A percentile compares a stretch with the other conserved stretches of the same genome.
Conservation (phyloP, 441 rosid species). For the Pelargonium myrrhifolium region DNA sequence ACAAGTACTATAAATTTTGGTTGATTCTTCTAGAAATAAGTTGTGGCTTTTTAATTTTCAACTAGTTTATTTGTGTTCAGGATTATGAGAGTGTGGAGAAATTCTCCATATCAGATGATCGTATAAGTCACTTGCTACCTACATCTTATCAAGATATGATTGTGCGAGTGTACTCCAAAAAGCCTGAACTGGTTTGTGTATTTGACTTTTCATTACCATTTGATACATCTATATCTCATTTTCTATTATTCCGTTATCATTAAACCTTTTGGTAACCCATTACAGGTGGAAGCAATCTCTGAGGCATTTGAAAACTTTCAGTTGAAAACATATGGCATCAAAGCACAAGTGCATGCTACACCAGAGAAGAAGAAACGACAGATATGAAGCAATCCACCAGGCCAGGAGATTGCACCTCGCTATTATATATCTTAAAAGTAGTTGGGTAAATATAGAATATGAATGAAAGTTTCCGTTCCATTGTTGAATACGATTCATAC, state of each 20-base stretch:
- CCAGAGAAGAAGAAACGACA: slow-evolving; percentile 86
- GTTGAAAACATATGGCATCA: slow-evolving; percentile 66
- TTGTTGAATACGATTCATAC: neutral
- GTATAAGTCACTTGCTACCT: slow-evolving; percentile 84
- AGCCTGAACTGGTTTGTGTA: slow-evolving; percentile 66
- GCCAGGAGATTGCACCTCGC: neutral
- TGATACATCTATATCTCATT: neutral
- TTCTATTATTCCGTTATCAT: neutral
- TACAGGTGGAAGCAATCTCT: slow-evolving; percentile 64
- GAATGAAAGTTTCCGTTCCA: neutral
- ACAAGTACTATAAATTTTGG: neutral
- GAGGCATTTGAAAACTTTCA: slow-evolving; percentile 94
- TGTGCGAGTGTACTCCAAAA: slow-evolving; percentile 78
- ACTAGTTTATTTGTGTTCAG: slow-evolving; percentile 31
- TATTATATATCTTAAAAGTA: neutral
- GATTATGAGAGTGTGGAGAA: slow-evolving; percentile 76
- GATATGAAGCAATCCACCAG: neutral
- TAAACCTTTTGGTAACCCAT: neutral
- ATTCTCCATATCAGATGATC: slow-evolving; percentile 58
- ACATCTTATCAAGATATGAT: slow-evolving; percentile 79
- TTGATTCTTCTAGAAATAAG: too few relatives aligned
- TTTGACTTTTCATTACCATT: neutral
- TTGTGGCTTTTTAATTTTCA: neutral
- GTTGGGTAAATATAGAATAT: slow-evolving; percentile 3
- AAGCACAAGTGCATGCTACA: slow-evolving; percentile 81